Conservation (phyloP, 805 yeast species). For the Kluyveromyces aestuarii region DNA sequence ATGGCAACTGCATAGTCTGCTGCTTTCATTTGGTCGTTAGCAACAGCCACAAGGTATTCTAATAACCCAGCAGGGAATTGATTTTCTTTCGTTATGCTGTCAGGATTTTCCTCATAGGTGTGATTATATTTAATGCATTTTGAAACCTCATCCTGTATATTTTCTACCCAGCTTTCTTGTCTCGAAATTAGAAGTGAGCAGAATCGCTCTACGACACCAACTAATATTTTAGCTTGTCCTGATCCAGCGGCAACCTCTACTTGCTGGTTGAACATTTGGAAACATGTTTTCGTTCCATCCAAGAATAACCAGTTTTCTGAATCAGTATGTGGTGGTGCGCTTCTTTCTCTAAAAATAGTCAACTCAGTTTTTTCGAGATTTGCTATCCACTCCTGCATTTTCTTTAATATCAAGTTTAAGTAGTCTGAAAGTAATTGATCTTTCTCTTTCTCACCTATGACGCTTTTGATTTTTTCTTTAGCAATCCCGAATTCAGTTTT, state of each 20-base stretch:
- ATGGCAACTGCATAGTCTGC: constrained; percentile 65
- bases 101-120: constrained; percentile 26
- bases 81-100: constrained; percentile 30
- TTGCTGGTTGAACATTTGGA: constrained; percentile 81
- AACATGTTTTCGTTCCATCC: constrained; percentile 71
- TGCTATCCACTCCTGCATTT: constrained; percentile 79
- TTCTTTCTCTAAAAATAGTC: constrained; percentile 52
- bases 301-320: constrained; percentile 55
- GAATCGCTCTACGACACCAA: constrained; percentile 71
- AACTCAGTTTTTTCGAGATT: constrained; percentile 62
- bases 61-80: constrained; percentile 63
- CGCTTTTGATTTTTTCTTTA: constrained; percentile 40
- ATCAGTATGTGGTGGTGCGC: constrained; percentile 65
- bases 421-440: constrained; percentile 71
- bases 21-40: constrained; percentile 73
- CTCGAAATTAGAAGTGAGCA: constrained; percentile 49
- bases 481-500: constrained; percentile 40
- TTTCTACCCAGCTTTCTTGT: constrained; percentile 50
- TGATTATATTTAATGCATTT: constrained; percentile 28
- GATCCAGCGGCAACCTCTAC: constrained; percentile 81
- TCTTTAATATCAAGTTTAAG: constrained; percentile 54
- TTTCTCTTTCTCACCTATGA: constrained; percentile 65
- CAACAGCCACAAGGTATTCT: constrained; percentile 74
- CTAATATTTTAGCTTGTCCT: constrained; percentile 68
- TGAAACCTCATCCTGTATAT: constrained; percentile 46